A percentile compares a stretch with the other conserved stretches of the same genome.
These are phyloP conservation scores for Coemansia brasiliensis DNA, from an alignment of 192 early-diverging fungal species.

Conservation along the genomic window DNA sequence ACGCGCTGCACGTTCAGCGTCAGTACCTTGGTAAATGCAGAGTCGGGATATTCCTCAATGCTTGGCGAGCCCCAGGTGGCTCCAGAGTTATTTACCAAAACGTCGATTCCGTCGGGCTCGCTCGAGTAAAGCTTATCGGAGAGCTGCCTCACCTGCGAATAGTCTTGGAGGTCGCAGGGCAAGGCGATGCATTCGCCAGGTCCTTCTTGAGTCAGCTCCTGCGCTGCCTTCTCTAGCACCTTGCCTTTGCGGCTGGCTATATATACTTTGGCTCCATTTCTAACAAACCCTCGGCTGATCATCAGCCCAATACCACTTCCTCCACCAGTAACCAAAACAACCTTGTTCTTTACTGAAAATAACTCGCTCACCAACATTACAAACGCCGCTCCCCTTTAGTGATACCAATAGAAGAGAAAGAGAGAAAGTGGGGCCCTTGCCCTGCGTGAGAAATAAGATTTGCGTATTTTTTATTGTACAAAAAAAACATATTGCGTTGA, in stretches of 20 bases:
- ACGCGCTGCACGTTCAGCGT: conserved; percentile 82
- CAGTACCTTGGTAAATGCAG: conserved; percentile 74
- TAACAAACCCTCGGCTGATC: conserved; percentile 72
- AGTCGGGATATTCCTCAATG: conserved; percentile 60
- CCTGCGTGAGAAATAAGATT: no score
- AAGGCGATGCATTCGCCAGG: conserved; percentile 74
- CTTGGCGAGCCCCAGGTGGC: conserved; percentile 44
- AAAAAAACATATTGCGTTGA: not conserved
- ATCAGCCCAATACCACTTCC: conserved; percentile 59
- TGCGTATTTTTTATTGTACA: conserved; percentile 15
- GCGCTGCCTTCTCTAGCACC: conserved; percentile 63
- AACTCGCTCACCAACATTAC: no score
- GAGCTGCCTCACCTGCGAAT: conserved; percentile 59
- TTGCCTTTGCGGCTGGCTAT: conserved; percentile 77
- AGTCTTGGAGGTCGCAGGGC: conserved; percentile 69
- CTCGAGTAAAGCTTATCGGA: conserved; percentile 56
- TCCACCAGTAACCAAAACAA: conserved; percentile 81
- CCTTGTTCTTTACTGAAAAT: conserved; percentile 73
- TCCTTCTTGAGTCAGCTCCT: conserved; percentile 65
- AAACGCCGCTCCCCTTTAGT: no score
- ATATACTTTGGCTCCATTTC: conserved; percentile 89
- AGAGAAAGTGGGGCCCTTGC: no score
- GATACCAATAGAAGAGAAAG: no score
- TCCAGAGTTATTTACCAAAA: conserved; percentile 88
- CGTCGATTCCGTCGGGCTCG: conserved; percentile 66